Conservation (phyloP, 305 asterid genomes). For the Rubia occidens region DNA sequence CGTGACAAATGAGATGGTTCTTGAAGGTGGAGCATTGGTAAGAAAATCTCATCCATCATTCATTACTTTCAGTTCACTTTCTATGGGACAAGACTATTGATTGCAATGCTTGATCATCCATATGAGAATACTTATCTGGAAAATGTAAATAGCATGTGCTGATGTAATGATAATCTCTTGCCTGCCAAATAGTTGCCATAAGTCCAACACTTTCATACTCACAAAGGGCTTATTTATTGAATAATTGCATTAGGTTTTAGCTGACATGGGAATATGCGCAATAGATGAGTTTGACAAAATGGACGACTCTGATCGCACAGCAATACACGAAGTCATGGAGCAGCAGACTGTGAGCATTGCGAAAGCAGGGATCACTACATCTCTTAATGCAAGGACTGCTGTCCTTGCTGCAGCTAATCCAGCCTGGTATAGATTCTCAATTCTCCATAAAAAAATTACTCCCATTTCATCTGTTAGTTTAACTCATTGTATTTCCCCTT, state of each 20-base stretch:
- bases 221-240: background rate
- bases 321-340: conserved; percentile 98
- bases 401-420: conserved; percentile 99
- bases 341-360: conserved; percentile 98
- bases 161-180: background rate
- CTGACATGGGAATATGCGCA: conserved; percentile 98
- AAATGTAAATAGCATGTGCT: background rate
- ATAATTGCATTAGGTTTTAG: conserved; percentile 56
- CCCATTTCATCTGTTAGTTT: background rate
- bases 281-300: conserved; percentile 96
- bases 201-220: background rate
- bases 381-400: conserved; percentile 95
- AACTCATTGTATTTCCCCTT: too few relatives aligned
- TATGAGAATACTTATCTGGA: background rate
- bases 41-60: conserved; percentile 21
- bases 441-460: background rate
- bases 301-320: conserved; percentile 95
- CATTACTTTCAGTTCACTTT: background rate
- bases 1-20: conserved; percentile 88
- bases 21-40: conserved; percentile 98
- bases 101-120: background rate
- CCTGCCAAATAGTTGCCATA: background rate
- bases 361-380: conserved; percentile 96
- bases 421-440: conserved; percentile 55
- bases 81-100: background rate